Base-by-base conservation (phyloP, 768 basidiomycete genomes). In the Phlebiopsis gigantea region DNA sequence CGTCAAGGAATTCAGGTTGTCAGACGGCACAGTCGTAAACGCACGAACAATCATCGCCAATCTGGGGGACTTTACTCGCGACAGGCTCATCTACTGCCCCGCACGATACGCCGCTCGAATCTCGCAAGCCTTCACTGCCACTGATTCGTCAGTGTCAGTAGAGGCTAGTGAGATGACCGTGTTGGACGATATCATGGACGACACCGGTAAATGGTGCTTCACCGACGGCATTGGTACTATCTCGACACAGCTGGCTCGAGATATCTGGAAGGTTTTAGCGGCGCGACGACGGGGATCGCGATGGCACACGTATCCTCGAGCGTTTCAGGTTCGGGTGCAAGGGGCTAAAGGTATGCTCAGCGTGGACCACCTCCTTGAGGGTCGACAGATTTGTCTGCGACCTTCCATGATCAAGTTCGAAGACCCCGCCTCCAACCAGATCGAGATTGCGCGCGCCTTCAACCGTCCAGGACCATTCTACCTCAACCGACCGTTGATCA, bases 221-320 rank as follows among this genome's bases (percentile, higher is more conserved):
- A 88, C 87, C 0, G 88, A 90, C 64, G 88, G 87, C 5, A 81
- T 86, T 21, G 89, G 87, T 0, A 82, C 78, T 0, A 77, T 87
- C 58, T 87, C 85, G 1, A 65, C 66, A 7, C 75, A 79, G 19
- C 66, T 88, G 19, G 82, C 84, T 1, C 62, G 66, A 4, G 77
- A 75, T 7, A 81, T 88, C 10, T 72, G 71, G 66, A 57, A 57
- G 12, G 77, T 75, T 53, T 61, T 74, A 5, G 69, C 76, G 25
- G 62, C 76, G 21, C 75, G 71, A 48, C 62, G 73, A 0, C 68
- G 72, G 1, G 75, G 76, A 30, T 68, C 71, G 26, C 70, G 73
- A 10, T 65, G 65, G 4, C 34, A 56, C 12, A 66, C 66, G 4
- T 69, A 73, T 57, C 77, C 83, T 1, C 72, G 78, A 5, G 80